Evolutionary conservation across 139 green algal species (phyloP).

Genomic region (Volvox africanus): DNA sequence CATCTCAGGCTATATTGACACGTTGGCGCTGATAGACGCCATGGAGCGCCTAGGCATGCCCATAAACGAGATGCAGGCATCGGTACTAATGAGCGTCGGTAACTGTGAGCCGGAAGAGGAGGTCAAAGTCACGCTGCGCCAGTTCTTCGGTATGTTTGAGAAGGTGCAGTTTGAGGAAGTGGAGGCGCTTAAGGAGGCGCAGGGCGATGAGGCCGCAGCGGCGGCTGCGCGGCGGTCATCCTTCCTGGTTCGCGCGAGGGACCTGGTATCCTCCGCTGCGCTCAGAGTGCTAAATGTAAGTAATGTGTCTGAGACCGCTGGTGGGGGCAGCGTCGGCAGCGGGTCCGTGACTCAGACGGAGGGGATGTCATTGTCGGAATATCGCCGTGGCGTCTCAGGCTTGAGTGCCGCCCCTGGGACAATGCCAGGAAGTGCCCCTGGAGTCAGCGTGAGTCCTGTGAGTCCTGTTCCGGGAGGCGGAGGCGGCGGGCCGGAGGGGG

Average conservation of each 20-base stretch:
- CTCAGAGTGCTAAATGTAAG: too few species aligned
- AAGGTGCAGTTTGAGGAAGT: conserved; percentile 24
- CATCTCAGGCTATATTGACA: conserved; percentile 42
- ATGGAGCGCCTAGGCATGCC: conserved; percentile 45
- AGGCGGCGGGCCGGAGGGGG: background rate
- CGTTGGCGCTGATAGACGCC: conserved; percentile 7
- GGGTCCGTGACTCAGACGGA: too few species aligned
- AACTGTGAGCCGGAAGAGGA: conserved; percentile 10
- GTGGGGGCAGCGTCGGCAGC: too few species aligned
- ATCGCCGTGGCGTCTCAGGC: too few species aligned
- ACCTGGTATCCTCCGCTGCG: background rate
- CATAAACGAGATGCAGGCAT: conserved; percentile 46
- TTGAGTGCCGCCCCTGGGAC: too few species aligned
- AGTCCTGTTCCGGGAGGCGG: background rate
- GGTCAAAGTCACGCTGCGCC: conserved; percentile 32
- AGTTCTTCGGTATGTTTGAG: conserved; percentile 38
- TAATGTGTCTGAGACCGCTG: too few species aligned
- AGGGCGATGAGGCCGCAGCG: background rate
- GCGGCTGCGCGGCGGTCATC: background rate
- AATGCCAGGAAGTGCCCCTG: background rate
- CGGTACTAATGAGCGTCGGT: conserved; percentile 6
- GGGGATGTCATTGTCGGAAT: too few species aligned
- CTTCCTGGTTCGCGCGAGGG: background rate
- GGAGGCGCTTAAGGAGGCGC: conserved; percentile 1
- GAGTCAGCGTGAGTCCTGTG: background rate